phyloP scores from a whole-genome alignment of 2,329 filamentous ascomycete species.

The Juglanconis sp. region DNA sequence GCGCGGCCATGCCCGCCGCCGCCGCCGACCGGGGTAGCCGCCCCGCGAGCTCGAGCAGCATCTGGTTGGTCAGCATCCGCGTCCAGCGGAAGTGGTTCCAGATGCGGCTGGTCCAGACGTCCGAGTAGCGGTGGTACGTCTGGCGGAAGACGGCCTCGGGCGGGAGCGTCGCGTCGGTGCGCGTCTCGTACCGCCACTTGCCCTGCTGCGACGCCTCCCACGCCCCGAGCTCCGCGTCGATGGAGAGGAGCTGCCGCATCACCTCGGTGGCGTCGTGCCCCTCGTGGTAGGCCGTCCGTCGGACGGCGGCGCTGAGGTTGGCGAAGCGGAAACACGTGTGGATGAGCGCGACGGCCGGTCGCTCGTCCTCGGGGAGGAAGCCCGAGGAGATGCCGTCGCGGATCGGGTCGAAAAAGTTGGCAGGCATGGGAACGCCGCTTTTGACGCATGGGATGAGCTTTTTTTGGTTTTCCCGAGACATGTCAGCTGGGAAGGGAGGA shows the following conservation, averaged over 20 bases:
- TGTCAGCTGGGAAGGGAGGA: conserved; percentile 15
- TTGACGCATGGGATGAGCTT: conserved; percentile 45
- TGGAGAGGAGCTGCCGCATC: conserved; percentile 36
- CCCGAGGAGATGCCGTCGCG: conserved; percentile 9
- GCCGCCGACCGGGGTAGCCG: conserved; percentile 32
- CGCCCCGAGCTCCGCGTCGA: conserved; percentile 37
- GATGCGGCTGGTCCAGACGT: conserved; percentile 51
- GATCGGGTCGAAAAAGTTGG: conserved; percentile 40
- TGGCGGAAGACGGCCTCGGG: conserved; percentile 45
- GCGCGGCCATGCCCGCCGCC: conserved; percentile 26
- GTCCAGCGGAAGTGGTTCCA: conserved; percentile 61
- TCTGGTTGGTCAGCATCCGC: conserved; percentile 51
- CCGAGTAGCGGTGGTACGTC: conserved; percentile 53
- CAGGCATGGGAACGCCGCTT: conserved; percentile 36
- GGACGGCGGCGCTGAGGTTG: conserved; percentile 34
- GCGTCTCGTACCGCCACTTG: conserved; percentile 36
- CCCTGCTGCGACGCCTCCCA: conserved; percentile 35
- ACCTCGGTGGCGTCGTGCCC: conserved; percentile 32
- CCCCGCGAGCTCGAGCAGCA: conserved; percentile 40
- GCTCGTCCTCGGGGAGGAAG: conserved; percentile 34
- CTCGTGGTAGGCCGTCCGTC: conserved; percentile 35
- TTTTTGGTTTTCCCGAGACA: not conserved
- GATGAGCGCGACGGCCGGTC: conserved; percentile 38
- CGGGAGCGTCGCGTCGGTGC: conserved; percentile 32
- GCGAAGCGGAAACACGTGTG: conserved; percentile 38